phyloP scores from a whole-genome alignment of 2,329 filamentous ascomycete species.

The Colletotrichum kahawae region DNA sequence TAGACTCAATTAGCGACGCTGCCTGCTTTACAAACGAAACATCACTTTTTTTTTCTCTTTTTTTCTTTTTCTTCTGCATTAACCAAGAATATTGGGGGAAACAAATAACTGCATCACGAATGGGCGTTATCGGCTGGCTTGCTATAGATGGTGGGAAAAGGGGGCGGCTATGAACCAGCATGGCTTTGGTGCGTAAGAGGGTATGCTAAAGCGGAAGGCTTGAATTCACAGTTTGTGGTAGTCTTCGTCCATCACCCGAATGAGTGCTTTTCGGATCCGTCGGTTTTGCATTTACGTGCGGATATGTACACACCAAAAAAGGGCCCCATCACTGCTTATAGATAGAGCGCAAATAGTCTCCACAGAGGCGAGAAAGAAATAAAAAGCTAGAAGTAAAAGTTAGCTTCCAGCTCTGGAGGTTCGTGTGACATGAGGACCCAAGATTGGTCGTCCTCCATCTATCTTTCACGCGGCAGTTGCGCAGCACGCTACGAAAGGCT shows the following conservation, averaged over 20 bases:
- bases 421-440: neutral
- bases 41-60: neutral
- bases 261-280: neutral
- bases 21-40: slow-evolving; percentile 15
- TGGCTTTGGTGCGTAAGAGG: slow-evolving; percentile 9
- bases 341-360: neutral
- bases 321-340: neutral
- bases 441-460: neutral
- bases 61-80: neutral
- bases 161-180: neutral
- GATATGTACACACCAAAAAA: neutral
- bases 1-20: neutral
- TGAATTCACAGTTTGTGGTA: neutral
- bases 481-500: neutral
- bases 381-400: neutral
- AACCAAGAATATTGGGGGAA: neutral
- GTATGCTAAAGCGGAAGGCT: neutral
- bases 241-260: neutral
- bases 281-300: neutral
- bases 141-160: slow-evolving; percentile 18
- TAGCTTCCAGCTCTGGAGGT: neutral
- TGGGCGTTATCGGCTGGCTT: slow-evolving; percentile 19
- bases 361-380: neutral
- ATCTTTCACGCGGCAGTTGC: neutral
- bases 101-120: slow-evolving; percentile 15